phyloP scores from a whole-genome alignment of 345 rosid species.

The Populus alba region DNA sequence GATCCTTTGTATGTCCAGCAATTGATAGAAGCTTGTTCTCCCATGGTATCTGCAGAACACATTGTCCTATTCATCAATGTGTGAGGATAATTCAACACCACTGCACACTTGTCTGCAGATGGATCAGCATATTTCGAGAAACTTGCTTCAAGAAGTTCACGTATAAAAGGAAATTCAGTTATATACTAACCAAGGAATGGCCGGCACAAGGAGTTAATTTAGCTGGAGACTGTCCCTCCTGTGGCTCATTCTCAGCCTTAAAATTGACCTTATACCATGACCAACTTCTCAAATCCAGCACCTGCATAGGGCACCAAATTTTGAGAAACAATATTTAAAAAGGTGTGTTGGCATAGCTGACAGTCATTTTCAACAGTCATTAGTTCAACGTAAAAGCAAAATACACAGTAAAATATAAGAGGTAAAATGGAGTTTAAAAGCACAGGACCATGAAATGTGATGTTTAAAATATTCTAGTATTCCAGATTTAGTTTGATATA shows the following conservation, averaged over 20 bases:
- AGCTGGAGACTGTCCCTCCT: conserved; percentile 48
- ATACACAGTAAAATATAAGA: not conserved
- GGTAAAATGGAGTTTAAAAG: not conserved
- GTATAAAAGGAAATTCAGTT: conserved; percentile 12
- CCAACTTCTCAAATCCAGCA: conserved; percentile 92
- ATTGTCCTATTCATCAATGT: conserved; percentile 5
- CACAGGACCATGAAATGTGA: not conserved
- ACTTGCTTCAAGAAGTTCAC: conserved; percentile 15
- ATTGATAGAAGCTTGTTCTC: conserved; percentile 83
- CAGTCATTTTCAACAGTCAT: not conserved
- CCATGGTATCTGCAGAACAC: conserved; percentile 69
- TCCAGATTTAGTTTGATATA: too few relatives aligned
- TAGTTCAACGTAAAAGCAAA: not conserved
- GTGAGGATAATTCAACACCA: conserved; percentile 18
- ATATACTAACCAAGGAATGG: conserved; percentile 83
- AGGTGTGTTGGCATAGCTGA: not conserved
- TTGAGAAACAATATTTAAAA: conserved; percentile 15
- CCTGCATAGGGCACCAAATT: conserved; percentile 49
- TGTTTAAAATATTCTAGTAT: not conserved
- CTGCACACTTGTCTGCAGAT: conserved; percentile 19
- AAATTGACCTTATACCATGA: conserved; percentile 89
- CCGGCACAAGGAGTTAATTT: conserved; percentile 82
- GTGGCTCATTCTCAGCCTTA: conserved; percentile 52
- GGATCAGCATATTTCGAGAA: conserved; percentile 13
- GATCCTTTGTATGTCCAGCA: conserved; percentile 95